These are phyloP conservation scores for Eimeria acervulina DNA, from an alignment of 169 alveolate genomes.

Conservation along the genomic window DNA sequence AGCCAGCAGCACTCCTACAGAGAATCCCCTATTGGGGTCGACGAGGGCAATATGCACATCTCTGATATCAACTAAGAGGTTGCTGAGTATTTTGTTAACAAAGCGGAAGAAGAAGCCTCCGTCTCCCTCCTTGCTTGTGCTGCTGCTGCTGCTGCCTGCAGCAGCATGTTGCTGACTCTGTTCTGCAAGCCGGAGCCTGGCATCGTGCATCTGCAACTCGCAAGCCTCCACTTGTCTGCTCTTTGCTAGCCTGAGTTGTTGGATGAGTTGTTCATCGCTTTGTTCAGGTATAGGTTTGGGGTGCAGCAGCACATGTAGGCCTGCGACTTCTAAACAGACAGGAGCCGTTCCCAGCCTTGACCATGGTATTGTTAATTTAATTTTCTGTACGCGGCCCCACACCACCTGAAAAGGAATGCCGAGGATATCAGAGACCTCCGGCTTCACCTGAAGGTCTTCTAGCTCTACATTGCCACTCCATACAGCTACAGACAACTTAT, in stretches of 20 bases:
- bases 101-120: conserved; percentile 88
- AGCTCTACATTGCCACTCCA: conserved; percentile 93
- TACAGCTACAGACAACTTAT: conserved; percentile 92
- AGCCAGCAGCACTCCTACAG: conserved; percentile 85
- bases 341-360: conserved; percentile 91
- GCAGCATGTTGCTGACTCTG: conserved; percentile 6
- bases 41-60: conserved; percentile 90
- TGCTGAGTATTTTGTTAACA: conserved; percentile 90
- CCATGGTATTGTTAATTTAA: conserved; percentile 91
- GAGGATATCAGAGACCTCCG: conserved; percentile 89
- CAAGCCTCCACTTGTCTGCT: conserved; percentile 79
- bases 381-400: conserved; percentile 90
- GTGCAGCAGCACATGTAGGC: conserved; percentile 89
- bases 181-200: conserved; percentile 77
- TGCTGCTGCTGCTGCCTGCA: conserved; percentile 79
- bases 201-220: conserved; percentile 84
- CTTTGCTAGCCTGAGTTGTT: conserved; percentile 87
- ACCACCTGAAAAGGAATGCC: conserved; percentile 87
- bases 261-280: conserved; percentile 88
- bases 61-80: conserved; percentile 90
- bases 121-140: conserved; percentile 86
- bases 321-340: conserved; percentile 88
- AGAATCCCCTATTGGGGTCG: conserved; percentile 87
- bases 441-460: conserved; percentile 90
- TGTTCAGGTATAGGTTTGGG: conserved; percentile 86